Evolutionary conservation across 768 basidiomycete genomes (phyloP).

Genomic region (Tephrocybe sp.): DNA sequence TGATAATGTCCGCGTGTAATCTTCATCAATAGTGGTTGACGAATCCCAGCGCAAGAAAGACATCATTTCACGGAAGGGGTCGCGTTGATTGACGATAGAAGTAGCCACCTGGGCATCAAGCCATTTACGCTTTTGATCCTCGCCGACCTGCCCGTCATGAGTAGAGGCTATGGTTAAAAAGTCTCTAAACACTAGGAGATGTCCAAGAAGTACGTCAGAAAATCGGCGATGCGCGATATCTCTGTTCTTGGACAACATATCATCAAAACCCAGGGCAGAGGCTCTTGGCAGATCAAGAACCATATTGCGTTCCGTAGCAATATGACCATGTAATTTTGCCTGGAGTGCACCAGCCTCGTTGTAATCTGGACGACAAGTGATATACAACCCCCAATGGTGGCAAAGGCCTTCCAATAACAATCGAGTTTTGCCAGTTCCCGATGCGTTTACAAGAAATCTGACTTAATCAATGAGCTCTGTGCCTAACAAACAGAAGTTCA

Average conservation of each 20-base stretch:
- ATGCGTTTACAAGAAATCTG: constrained; percentile 3
- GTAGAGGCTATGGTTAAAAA: not conserved
- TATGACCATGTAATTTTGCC: not conserved
- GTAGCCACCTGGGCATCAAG: not conserved
- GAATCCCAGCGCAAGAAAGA: not conserved
- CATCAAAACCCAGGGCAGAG: not conserved
- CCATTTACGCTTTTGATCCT: not conserved
- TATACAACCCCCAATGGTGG: constrained; percentile 9
- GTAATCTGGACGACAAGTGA: not conserved
- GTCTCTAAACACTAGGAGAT: not conserved
- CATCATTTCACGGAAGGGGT: not conserved
- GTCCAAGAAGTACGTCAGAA: not conserved
- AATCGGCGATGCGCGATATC: not conserved
- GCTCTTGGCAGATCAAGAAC: not conserved
- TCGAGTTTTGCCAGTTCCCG: constrained; percentile 6
- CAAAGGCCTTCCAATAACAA: constrained; percentile 9
- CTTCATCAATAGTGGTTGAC: not conserved
- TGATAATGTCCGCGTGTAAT: not conserved
- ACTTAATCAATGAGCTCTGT: not conserved
- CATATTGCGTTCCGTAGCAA: not conserved
- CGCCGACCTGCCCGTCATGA: not conserved
- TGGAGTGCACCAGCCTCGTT: not conserved
- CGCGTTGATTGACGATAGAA: not conserved
- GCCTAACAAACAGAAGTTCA: not conserved
- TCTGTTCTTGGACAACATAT: not conserved